phyloP scores from a whole-genome alignment of 345 rosid species.

The Sonneratia alba region DNA sequence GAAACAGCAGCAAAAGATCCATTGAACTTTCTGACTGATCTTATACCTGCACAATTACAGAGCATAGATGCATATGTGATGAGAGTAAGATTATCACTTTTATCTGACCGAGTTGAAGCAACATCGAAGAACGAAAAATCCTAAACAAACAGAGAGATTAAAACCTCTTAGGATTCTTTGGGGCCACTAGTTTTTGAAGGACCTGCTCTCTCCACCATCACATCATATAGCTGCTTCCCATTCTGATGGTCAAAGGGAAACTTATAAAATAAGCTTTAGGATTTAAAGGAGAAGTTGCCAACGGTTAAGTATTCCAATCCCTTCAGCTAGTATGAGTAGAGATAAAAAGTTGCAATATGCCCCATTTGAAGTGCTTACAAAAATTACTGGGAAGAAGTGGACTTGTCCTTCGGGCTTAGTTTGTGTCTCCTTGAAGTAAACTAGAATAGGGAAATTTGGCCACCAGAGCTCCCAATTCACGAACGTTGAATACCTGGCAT shows the following conservation, averaged over 20 bases:
- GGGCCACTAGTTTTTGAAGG: constrained; percentile 57
- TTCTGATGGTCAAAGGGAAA: constrained; percentile 20
- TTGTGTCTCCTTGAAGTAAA: constrained; percentile 65
- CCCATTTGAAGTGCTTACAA: constrained; percentile 33
- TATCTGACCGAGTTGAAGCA: not conserved
- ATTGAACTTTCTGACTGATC: not conserved
- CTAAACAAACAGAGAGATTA: not conserved
- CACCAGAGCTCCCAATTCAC: constrained; percentile 88
- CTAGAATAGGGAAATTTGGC: constrained; percentile 67
- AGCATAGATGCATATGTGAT: not conserved
- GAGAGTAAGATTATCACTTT: not conserved
- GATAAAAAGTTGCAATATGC: not conserved
- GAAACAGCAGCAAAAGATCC: not conserved
- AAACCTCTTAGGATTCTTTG: constrained; percentile 9
- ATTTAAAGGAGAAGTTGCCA: not conserved
- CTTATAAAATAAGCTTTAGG: not conserved
- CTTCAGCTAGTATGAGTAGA: not conserved
- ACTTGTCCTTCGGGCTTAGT: constrained; percentile 79
- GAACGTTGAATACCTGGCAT: constrained; percentile 49
- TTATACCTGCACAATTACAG: not conserved
- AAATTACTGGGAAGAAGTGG: constrained; percentile 73
- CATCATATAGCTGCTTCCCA: constrained; percentile 61
- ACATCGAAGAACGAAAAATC: not conserved
- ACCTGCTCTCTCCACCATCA: constrained; percentile 73
- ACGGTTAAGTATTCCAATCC: not conserved